Evolutionary conservation across 257 asterid genomes (phyloP).

Genomic region (Henckelia pumila): DNA sequence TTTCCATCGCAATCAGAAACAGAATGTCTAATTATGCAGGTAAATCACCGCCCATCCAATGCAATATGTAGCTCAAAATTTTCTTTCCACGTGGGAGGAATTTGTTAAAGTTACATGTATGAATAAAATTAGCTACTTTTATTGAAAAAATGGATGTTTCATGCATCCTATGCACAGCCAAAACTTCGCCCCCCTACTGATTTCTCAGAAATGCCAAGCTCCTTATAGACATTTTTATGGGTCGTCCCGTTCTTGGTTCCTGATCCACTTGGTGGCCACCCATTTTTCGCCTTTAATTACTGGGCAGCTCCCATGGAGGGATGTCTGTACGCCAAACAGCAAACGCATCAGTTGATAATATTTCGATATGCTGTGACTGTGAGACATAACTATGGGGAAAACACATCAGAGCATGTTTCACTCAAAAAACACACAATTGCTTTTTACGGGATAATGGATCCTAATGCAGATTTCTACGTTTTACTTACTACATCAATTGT

Average conservation of each 20-base stretch:
- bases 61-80: not conserved
- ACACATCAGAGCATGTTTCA: not conserved
- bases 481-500: slow-evolving; percentile 43
- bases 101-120: too few species aligned
- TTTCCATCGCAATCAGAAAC: not conserved
- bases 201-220: not conserved
- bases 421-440: not conserved
- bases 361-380: not conserved
- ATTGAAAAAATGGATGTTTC: not conserved
- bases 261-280: slow-evolving; percentile 97
- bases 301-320: slow-evolving; percentile 91
- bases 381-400: not conserved
- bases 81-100: not conserved
- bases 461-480: not conserved
- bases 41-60: not conserved
- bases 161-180: not conserved
- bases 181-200: not conserved
- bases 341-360: not conserved
- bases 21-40: not conserved
- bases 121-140: not conserved
- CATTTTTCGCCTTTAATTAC: slow-evolving; percentile 86
- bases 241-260: slow-evolving; percentile 36
- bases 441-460: not conserved
- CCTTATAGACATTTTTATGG: not conserved
- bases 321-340: slow-evolving; percentile 41